Base-by-base conservation (phyloP, 768 basidiomycete genomes). In the Cubamyces lactineus region DNA sequence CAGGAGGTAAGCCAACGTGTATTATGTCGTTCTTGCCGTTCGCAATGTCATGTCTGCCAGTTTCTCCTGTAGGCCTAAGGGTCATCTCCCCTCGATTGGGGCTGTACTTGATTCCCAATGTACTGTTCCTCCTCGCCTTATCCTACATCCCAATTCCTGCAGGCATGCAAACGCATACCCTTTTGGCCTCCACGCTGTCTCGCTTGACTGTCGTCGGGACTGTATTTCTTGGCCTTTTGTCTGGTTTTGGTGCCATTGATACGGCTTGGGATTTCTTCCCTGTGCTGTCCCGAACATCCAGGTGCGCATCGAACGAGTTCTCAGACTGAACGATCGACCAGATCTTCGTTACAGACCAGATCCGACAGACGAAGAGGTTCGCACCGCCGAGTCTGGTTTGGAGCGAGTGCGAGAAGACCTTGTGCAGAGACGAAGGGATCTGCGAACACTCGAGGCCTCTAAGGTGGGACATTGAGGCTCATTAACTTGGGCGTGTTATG, bases 151-250 rank as follows among this genome's bases (percentile, higher is more conserved):
- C 91, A 3, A 79, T 92, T 15, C 91, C 90, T 5, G 63, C 73
- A 19, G 80, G 5, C 62, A 68, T 66, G 42, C 61, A 63, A 1
- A 39, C 62, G 57, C 69, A 74, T 6, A 70, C 77, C 45, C 79
- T 82, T 55, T 69, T 77, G 2, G 75, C 81, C 24, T 82, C 81
- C 9, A 76, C 84, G 0, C 77, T 82, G 0, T 76, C 88, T 2
- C 83, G 91, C 12, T 79, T 93, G 15, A 83, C 88, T 19, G 88
- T 92, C 19, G 74, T 94, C 21, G 92, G 92, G 2, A 92, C 88
- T 0, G 78, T 87, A 30, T 82, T 92, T 58, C 85, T 94, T n/a
- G 92, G 92, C 5, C 70, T 86, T 2, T 78, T 94, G 5, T 91
- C 92, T 0, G 92, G 92, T 0, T 88, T 91, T 63, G 91, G 91